These are phyloP conservation scores for Geoglossum cookeanum DNA, from an alignment of 2,329 filamentous ascomycete species.

Conservation along the genomic window DNA sequence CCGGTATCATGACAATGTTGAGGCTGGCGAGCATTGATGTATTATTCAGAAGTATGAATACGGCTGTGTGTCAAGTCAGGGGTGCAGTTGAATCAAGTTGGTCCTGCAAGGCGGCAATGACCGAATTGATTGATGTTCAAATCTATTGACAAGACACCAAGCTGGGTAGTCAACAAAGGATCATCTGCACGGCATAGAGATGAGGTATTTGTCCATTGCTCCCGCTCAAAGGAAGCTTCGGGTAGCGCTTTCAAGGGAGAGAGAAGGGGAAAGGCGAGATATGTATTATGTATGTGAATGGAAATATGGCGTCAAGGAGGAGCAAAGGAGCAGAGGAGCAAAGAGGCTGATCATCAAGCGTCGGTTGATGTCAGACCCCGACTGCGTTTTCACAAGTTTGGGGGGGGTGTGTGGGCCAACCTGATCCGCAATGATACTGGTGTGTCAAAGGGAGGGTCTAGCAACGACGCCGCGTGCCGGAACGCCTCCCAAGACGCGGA, in stretches of 20 bases:
- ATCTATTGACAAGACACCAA: not conserved
- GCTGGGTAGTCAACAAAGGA: not conserved
- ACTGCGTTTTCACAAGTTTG: not conserved
- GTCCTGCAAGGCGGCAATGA: constrained; percentile 1
- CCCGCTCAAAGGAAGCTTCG: not conserved
- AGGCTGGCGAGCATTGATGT: not conserved
- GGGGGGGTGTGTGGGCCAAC: constrained; percentile 1
- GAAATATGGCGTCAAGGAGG: not conserved
- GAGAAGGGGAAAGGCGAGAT: not conserved
- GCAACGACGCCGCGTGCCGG: constrained; percentile 4
- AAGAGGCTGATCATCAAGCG: constrained; percentile 5
- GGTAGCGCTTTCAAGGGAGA: not conserved
- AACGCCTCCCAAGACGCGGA: constrained; percentile 2
- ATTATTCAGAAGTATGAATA: not conserved
- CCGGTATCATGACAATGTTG: not conserved
- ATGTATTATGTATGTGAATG: not conserved
- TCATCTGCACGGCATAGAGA: not conserved
- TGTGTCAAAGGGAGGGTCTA: not conserved
- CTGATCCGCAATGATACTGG: not conserved
- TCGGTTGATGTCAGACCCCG: constrained; percentile 7
- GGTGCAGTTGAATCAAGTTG: not conserved
- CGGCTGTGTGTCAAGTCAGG: not conserved
- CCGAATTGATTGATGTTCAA: constrained; percentile 1
- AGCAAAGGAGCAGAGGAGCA: not conserved
- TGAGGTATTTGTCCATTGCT: not conserved